These are phyloP conservation scores for Colletotrichum salicis DNA, from an alignment of 2,329 filamentous ascomycete species.

Conservation along the genomic window DNA sequence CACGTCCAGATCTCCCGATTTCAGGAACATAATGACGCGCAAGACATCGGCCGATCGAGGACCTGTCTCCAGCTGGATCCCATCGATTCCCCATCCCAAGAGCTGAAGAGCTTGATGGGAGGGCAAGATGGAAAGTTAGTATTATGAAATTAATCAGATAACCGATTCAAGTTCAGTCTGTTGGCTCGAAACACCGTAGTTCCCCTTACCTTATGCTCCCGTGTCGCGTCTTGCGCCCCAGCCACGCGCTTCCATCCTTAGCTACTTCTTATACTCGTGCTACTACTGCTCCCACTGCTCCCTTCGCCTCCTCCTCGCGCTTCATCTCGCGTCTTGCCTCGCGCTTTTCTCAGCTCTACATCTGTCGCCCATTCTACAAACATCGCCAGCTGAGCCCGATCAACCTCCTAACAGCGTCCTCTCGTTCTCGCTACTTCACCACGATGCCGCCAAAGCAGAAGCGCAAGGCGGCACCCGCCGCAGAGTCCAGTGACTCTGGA, in stretches of 20 bases:
- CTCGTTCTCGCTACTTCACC: neutral
- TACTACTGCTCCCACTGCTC: neutral
- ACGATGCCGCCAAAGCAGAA: constrained; percentile 45
- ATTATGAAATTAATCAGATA: neutral
- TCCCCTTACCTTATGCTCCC: constrained; percentile 1
- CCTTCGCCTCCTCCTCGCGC: neutral
- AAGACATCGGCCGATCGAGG: constrained; percentile 37
- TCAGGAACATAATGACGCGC: constrained; percentile 35
- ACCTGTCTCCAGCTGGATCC: constrained; percentile 17
- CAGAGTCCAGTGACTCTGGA: constrained; percentile 38
- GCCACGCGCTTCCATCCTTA: constrained; percentile 8
- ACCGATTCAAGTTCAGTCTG: neutral
- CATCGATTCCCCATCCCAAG: neutral
- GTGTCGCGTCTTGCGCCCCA: constrained; percentile 19
- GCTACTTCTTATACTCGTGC: neutral
- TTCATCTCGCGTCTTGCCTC: neutral
- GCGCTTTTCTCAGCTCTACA: neutral
- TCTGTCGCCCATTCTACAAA: neutral
- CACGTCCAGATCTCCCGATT: constrained; percentile 35
- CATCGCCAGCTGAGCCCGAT: neutral
- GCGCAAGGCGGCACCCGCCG: constrained; percentile 39
- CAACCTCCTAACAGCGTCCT: neutral
- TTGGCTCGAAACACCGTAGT: neutral
- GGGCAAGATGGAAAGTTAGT: neutral
- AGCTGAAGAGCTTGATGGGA: constrained; percentile 1